phyloP scores from a whole-genome alignment of 2,329 filamentous ascomycete genomes.

The Colletotrichum graminicola region DNA sequence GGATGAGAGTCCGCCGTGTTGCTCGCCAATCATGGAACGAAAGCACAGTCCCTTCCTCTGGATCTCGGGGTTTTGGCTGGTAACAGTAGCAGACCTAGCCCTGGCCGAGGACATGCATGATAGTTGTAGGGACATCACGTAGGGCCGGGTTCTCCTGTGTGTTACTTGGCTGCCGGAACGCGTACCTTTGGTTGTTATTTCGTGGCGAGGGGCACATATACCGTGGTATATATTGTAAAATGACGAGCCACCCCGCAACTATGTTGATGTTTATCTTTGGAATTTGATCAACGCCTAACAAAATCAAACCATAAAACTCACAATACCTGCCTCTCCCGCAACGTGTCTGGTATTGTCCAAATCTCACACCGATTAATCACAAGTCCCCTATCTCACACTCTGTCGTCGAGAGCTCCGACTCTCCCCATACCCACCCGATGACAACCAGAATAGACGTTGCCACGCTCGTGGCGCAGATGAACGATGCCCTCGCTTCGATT shows the following conservation, averaged over 20 bases:
- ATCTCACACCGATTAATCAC: background rate
- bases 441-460: slow-evolving; percentile 51
- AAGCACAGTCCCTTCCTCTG: slow-evolving; percentile 19
- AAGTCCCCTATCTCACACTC: background rate
- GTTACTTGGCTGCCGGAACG: slow-evolving; percentile 23
- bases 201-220: background rate
- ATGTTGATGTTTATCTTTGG: slow-evolving; percentile 6
- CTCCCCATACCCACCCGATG: slow-evolving; percentile 24
- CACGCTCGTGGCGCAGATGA: slow-evolving; percentile 57
- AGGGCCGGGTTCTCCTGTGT: slow-evolving; percentile 25
- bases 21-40: slow-evolving; percentile 35
- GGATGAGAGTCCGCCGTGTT: slow-evolving; percentile 27
- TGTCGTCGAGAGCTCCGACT: slow-evolving; percentile 14
- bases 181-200: slow-evolving; percentile 11
- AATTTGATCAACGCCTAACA: slow-evolving; percentile 13
- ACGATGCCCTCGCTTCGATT: slow-evolving; percentile 56
- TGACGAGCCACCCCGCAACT: slow-evolving; percentile 22
- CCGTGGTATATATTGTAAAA: slow-evolving; percentile 38
- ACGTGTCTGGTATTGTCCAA: background rate
- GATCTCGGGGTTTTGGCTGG: slow-evolving; percentile 25
- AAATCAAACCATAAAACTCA: slow-evolving; percentile 21
- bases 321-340: slow-evolving; percentile 8
- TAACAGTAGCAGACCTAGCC: slow-evolving; percentile 7
- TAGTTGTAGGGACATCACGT: slow-evolving; percentile 29
- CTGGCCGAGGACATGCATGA: slow-evolving; percentile 32